Conservation (phyloP, 2,329 filamentous ascomycete species). For the Penicillium sp. region DNA sequence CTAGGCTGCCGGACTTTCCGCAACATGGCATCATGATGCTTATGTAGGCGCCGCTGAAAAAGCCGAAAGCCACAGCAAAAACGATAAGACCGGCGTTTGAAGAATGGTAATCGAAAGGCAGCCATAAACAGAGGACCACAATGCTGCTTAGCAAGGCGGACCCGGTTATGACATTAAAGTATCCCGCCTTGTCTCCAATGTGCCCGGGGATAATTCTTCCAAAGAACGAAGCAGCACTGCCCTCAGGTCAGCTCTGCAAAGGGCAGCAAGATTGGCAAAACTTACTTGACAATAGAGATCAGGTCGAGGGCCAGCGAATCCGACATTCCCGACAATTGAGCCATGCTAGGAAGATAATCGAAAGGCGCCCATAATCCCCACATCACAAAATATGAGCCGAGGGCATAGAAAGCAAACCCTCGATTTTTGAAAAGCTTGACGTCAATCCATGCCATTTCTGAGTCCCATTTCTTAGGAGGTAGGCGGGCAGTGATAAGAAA, state of each 20-base stretch:
- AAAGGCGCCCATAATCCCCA: constrained; percentile 29
- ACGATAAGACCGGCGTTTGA: constrained; percentile 30
- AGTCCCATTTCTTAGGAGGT: not conserved
- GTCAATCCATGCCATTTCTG: not conserved
- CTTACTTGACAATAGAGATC: not conserved
- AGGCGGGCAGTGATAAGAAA: not conserved
- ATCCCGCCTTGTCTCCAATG: not conserved
- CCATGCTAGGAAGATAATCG: constrained; percentile 24
- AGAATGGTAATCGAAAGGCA: constrained; percentile 29
- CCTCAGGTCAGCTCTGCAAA: not conserved
- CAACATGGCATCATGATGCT: constrained; percentile 32
- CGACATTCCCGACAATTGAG: constrained; percentile 4
- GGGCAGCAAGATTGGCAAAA: not conserved
- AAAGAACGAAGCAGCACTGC: not conserved
- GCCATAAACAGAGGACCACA: constrained; percentile 22
- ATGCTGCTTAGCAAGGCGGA: not conserved
- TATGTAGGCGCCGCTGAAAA: constrained; percentile 31
- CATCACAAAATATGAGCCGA: constrained; percentile 28
- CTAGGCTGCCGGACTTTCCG: constrained; percentile 28
- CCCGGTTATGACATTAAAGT: not conserved
- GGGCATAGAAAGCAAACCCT: constrained; percentile 15
- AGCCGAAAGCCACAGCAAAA: constrained; percentile 29
- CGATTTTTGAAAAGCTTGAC: not conserved
- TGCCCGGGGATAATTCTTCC: not conserved
- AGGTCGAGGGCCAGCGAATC: not conserved